Evolutionary conservation across 495 filamentous ascomycete species (phyloP), one percentile per base, ranked within the genome.

Genomic region (Rostrohypoxylon terebratum): DNA sequence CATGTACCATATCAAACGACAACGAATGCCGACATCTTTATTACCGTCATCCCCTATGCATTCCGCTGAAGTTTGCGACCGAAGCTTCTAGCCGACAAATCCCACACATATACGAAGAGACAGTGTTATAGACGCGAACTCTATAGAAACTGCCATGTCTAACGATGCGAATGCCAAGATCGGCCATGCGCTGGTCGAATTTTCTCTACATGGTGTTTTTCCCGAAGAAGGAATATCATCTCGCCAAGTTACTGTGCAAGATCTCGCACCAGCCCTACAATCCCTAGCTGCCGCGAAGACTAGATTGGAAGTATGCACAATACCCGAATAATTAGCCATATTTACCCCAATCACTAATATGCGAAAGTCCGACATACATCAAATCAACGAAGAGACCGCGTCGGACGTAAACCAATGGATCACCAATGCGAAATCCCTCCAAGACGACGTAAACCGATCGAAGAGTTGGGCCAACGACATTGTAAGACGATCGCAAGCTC

Each of bases 371-470:
- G 89, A 93, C 66, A 90, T 97, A 42, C 90, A 89, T 59, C 78
- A 82, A 23, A 84, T 93, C 42, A 95, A 93, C 83, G 87, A 88
- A 42, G 88, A 91, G 50, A 91, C 88, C 44, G 89, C 90, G 47
- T 87, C 90, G 20, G 92, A 96, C 75, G 90, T 96, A 69, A 90
- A 93, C 75, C 84, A 88, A 67, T 98, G 94, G 94, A 91, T 96
- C 62, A 78, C 84, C 20, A 92, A 94, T 78, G 93, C 94, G 34
- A 91, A 91, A 77, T 88, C 91, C 57, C 87, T 97, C n/a, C 91
- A 93, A 74, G 84, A 87, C 33, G 94, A 97, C 72, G 92, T 98
- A 65, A 86, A 92, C 72, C 85, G 85, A 36, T 92, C 93, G 16
- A 87, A 90, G 68, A 83, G 85, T 9, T 89, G 90, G 28, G 93